phyloP scores from a whole-genome alignment of 2,329 filamentous ascomycete genomes.

The Gnomoniopsis sp. region DNA sequence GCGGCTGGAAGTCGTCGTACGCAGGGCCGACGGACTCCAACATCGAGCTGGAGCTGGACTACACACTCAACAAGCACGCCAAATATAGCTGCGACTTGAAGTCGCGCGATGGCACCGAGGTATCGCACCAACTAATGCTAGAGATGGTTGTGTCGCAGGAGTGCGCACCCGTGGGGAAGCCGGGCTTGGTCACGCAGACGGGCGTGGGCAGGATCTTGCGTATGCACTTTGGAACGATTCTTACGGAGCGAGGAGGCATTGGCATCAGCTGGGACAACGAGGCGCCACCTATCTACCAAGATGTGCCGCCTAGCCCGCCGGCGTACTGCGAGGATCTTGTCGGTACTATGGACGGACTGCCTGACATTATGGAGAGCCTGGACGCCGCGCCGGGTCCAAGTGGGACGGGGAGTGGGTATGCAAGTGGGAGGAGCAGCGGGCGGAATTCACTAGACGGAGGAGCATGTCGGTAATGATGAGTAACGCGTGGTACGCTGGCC shows the following conservation, averaged over 20 bases:
- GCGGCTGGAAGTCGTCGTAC: slow-evolving; percentile 82
- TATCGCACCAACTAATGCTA: slow-evolving; percentile 81
- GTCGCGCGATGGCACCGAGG: slow-evolving; percentile 68
- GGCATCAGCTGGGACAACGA: slow-evolving; percentile 98
- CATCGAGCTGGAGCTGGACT: slow-evolving; percentile 79
- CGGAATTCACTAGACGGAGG: slow-evolving; percentile 7
- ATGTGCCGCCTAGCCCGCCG: slow-evolving; percentile 84
- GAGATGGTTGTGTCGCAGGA: slow-evolving; percentile 95
- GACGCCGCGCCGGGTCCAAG: slow-evolving; percentile 21
- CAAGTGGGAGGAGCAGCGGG: neutral
- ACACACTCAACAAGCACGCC: slow-evolving; percentile 54
- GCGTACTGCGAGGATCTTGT: slow-evolving; percentile 50
- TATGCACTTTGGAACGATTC: slow-evolving; percentile 81
- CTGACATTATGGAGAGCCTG: slow-evolving; percentile 37
- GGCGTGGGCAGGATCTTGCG: slow-evolving; percentile 86
- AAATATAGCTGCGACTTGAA: slow-evolving; percentile 77
- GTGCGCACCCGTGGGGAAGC: slow-evolving; percentile 69
- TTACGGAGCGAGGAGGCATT: slow-evolving; percentile 81
- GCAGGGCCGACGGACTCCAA: slow-evolving; percentile 46
- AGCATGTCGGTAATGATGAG: neutral
- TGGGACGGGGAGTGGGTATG: slow-evolving; percentile 9
- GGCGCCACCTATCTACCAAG: slow-evolving; percentile 87
- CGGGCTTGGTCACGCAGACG: slow-evolving; percentile 71
- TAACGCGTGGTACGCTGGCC: neutral
- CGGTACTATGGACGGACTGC: slow-evolving; percentile 23